Conservation (phyloP, 257 asterid genomes). For the Cruciata laevipes region DNA sequence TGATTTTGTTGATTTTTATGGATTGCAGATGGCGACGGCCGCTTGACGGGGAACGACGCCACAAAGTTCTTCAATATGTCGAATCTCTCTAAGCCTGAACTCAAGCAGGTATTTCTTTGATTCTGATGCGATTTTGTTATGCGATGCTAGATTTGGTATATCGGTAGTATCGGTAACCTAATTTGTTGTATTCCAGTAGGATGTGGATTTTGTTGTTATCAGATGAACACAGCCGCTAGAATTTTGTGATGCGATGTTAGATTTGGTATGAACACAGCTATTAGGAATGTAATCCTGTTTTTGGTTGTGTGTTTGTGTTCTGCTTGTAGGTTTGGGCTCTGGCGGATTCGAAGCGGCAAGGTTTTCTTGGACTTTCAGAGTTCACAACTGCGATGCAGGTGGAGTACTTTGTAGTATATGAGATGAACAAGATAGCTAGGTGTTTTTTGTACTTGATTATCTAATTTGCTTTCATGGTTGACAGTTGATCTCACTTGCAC, state of each 20-base stretch:
- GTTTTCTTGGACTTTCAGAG: slow-evolving; percentile 74
- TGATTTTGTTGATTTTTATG: slow-evolving; percentile 7
- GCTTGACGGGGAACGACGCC: slow-evolving; percentile 78
- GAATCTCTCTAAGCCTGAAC: slow-evolving; percentile 55
- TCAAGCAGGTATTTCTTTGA: slow-evolving; percentile 49
- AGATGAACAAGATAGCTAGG: not conserved
- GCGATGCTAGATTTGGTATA: too few species aligned
- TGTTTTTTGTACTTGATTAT: not conserved
- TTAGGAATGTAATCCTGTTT: not conserved
- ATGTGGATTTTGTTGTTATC: not conserved
- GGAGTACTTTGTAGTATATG: not conserved
- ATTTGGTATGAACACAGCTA: too few species aligned
- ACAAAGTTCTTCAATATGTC: slow-evolving; percentile 57
- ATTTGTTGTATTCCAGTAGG: too few species aligned
- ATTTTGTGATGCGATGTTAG: too few species aligned
- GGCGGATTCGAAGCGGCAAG: slow-evolving; percentile 83
- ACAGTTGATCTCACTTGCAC: slow-evolving; percentile 78
- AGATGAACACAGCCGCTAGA: not conserved
- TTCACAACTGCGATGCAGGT: slow-evolving; percentile 95
- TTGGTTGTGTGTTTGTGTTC: slow-evolving; percentile 11
- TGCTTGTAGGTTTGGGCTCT: slow-evolving; percentile 82
- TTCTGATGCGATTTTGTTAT: not conserved
- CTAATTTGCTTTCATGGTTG: slow-evolving; percentile 3
- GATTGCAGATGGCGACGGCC: slow-evolving; percentile 66
- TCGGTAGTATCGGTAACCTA: too few species aligned